Base-by-base conservation (phyloP, 768 basidiomycete genomes). In the Xerocomellus amylosporus region DNA sequence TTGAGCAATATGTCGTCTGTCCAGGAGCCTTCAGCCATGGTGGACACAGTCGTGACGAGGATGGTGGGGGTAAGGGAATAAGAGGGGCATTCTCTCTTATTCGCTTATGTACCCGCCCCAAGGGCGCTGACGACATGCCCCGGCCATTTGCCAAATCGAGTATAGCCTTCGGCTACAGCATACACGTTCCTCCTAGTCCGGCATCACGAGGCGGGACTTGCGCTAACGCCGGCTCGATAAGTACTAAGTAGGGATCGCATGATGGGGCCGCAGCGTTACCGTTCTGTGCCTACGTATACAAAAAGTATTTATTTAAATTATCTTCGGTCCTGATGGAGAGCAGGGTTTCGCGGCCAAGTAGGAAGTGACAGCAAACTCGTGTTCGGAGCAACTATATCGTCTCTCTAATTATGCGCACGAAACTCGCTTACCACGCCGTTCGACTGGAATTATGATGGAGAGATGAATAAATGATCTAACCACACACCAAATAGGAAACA, bases 1-100 rank as follows among this genome's bases (percentile, higher is more conserved):
- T 96, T 94, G 78, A 94, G 83, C 37, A 87, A 62, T 58, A 95
- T 83, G 15, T 83, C 87, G 68, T 95, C 91, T 60, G 77, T 86
- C 90, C 91, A 90, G 4, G 61, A 55, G 49, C 61, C 51, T 71
- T 81, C 79, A 58, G 84, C 73, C 83, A 85, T 84, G 64, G 64
- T 77, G 58, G 19, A 33, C 8, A 31, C 22, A 46, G 46, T 26
- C 20, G 36, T 22, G 30, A 30, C 6, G 49, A 34, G 37, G 49
- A 48, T 8, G 39, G 40, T 59, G 58, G 55, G 31, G 48, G 60
- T 55, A 49, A 33, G 44, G 48, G 46, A 55, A 33, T 12, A 61
- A 66, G 62, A 66, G 68, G 37, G 37, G 37, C 37, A 22, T 8
- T 1, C 56, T 5, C 17, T 40, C 10, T 34, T 30, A 52, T 42